These are phyloP conservation scores for Xylaria sp. DNA, from an alignment of 2,329 filamentous ascomycete species.

Conservation along the genomic window DNA sequence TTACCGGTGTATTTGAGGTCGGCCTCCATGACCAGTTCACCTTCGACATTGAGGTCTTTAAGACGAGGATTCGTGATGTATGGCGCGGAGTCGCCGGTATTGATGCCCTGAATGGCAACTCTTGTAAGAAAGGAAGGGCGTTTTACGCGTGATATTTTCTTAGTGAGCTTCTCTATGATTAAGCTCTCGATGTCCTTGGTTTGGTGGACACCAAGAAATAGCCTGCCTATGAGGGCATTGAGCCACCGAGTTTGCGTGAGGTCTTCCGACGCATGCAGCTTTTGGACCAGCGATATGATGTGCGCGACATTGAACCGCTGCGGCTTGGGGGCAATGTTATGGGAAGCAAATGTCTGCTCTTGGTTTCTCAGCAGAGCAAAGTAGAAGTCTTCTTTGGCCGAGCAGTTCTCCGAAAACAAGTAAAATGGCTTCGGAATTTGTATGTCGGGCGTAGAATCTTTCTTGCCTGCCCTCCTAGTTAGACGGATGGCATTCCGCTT, in stretches of 20 bases:
- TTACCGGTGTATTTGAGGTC: conserved; percentile 91
- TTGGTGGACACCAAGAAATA: conserved; percentile 89
- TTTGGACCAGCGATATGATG: conserved; percentile 89
- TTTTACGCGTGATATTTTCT: conserved; percentile 94
- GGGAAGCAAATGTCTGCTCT: conserved; percentile 70
- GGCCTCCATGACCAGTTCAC: conserved; percentile 86
- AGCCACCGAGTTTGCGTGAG: conserved; percentile 92
- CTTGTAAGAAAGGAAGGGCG: conserved; percentile 90
- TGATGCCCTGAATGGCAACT: conserved; percentile 83
- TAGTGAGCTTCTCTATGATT: conserved; percentile 86
- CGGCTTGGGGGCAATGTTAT: conserved; percentile 71
- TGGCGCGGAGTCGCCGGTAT: conserved; percentile 87
- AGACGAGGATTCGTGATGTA: conserved; percentile 89
- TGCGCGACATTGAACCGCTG: conserved; percentile 84
- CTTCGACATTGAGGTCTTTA: conserved; percentile 90
- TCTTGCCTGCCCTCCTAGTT: conserved; percentile 69
- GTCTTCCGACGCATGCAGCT: conserved; percentile 90
- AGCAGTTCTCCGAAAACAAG: conserved; percentile 93
- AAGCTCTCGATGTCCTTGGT: conserved; percentile 83
- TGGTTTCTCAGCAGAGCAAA: conserved; percentile 89
- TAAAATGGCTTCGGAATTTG: conserved; percentile 84
- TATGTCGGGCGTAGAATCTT: conserved; percentile 65
- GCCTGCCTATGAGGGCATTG: conserved; percentile 87
- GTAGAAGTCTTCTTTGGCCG: conserved; percentile 98
- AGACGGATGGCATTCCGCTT: conserved; percentile 91